Base-by-base conservation (phyloP, 1,284 basidiomycete species). In the Mycosarcoma mackinlayi region DNA sequence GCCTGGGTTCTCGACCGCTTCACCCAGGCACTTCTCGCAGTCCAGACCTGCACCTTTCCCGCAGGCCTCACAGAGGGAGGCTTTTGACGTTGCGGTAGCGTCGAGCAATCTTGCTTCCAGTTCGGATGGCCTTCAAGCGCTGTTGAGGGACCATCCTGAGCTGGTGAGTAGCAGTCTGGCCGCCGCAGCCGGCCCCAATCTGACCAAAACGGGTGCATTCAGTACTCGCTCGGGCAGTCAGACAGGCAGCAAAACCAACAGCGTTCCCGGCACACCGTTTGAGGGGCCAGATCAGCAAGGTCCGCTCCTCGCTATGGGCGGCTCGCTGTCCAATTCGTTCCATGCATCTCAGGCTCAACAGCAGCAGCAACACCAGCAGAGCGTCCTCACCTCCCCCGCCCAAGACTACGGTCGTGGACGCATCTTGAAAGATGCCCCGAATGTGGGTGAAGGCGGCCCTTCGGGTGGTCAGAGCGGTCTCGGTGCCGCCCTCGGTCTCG, bases 121-220 rank as follows among this genome's bases (percentile, higher is more conserved):
- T 9, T 77, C 75, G 5, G 77, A 77, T 46, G 80, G 80, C 4
- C 60, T 82, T 4, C 75, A 81, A 39, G 79, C 80, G 4, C 50
- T 82, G 31, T 57, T 82, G 39, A 69, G 80, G 9, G 80, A 82
- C 35, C 77, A 82, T 35, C 80, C 80, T 1, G 78, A 82, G 45
- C 53, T 82, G 13, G 77, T 82, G n/a, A 75, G 71, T 21, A 64
- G 69, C 39, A 72, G 73, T 31, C 52, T 82, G 18, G 76, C 76
- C 4, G 65, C 68, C 4, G 78, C 78, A 8, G 80, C 80, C 1
- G 78, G 78, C 14, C 68, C 73, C 3, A 64, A 65, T n/a, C 37
- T 72, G 3, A 50, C 69, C 10, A 72, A 59, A 56, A 67, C 64
- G 27, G 56, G 60, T 21, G 41, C 64, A 1, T 63, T 54, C 52